Percentiles rank a stretch among this genome's conserved stretches.
phyloP scores from a whole-genome alignment of 352 stramenopile genomes.

The Globisporangium nagaii region DNA sequence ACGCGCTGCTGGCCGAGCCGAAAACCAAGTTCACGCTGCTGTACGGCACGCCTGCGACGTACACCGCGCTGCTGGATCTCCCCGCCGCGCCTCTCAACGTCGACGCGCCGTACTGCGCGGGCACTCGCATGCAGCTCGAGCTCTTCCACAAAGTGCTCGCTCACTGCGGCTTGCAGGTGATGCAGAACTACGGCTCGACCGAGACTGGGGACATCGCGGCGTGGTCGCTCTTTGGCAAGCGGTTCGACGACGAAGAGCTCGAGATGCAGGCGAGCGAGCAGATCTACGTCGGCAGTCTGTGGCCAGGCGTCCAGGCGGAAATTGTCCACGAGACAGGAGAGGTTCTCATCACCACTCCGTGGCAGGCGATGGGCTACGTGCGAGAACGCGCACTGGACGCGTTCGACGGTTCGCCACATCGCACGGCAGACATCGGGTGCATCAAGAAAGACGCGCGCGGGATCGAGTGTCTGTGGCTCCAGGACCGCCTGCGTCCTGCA shows the following conservation, averaged over 20 bases:
- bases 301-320: constrained; percentile 53
- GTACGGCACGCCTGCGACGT: constrained; percentile 78
- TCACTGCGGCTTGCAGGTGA: constrained; percentile 58
- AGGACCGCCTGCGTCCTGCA: constrained; percentile 49
- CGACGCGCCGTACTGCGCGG: constrained; percentile 72
- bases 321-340: constrained; percentile 42
- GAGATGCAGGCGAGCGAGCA: constrained; percentile 29
- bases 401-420: constrained; percentile 30
- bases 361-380: constrained; percentile 77
- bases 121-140: constrained; percentile 41
- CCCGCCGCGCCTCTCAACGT: constrained; percentile 43
- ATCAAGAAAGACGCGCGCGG: constrained; percentile 11
- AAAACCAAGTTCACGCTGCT: constrained; percentile 42
- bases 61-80: constrained; percentile 56
- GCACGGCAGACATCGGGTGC: constrained; percentile 55
- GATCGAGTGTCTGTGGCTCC: constrained; percentile 53
- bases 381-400: constrained; percentile 37
- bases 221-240: constrained; percentile 48
- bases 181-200: constrained; percentile 87
- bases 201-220: constrained; percentile 79
- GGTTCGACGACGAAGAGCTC: constrained; percentile 29
- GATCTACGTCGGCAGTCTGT: constrained; percentile 63
- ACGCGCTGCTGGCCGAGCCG: constrained; percentile 36
- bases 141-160: constrained; percentile 49
- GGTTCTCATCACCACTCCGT: constrained; percentile 73